Percentiles rank a stretch among this genome's conserved stretches.
phyloP scores from a whole-genome alignment of 2,329 filamentous ascomycete species.

The Aspergillus neoniger region DNA sequence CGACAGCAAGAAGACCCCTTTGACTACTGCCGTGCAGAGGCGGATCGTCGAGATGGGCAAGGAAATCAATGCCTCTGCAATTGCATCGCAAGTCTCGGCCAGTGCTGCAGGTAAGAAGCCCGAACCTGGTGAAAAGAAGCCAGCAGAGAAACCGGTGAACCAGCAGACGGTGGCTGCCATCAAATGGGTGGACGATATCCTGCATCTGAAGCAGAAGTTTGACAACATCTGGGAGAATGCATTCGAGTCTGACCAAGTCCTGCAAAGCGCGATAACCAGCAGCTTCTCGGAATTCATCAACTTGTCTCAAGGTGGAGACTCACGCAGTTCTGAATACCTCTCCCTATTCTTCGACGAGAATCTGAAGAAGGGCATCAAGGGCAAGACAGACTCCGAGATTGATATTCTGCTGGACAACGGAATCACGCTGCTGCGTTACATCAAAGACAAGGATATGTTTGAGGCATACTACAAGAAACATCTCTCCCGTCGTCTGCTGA shows the following conservation, averaged over 20 bases:
- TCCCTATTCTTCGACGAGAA: slow-evolving; percentile 97
- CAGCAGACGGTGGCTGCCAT: slow-evolving; percentile 85
- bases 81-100: slow-evolving; percentile 52
- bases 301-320: slow-evolving; percentile 52
- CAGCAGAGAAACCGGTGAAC: slow-evolving; percentile 59
- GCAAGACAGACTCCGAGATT: slow-evolving; percentile 85
- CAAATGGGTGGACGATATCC: slow-evolving; percentile 91
- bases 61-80: slow-evolving; percentile 72
- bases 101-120: slow-evolving; percentile 44
- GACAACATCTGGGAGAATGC: slow-evolving; percentile 74
- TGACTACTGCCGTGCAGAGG: slow-evolving; percentile 70
- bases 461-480: slow-evolving; percentile 99
- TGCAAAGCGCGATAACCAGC: slow-evolving; percentile 80
- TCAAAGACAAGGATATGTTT: slow-evolving; percentile 91
- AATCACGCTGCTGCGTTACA: slow-evolving; percentile 81
- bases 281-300: slow-evolving; percentile 96
- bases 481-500: slow-evolving; percentile 80
- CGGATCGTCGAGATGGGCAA: slow-evolving; percentile 77
- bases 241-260: slow-evolving; percentile 71
- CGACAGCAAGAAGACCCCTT: slow-evolving; percentile 69
- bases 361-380: slow-evolving; percentile 88
- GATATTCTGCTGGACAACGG: slow-evolving; percentile 85
- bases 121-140: slow-evolving; percentile 55
- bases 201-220: slow-evolving; percentile 84
- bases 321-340: slow-evolving; percentile 83